These are phyloP conservation scores for Colletotrichum sp. DNA, from an alignment of 2,329 filamentous ascomycete species.

Conservation along the genomic window DNA sequence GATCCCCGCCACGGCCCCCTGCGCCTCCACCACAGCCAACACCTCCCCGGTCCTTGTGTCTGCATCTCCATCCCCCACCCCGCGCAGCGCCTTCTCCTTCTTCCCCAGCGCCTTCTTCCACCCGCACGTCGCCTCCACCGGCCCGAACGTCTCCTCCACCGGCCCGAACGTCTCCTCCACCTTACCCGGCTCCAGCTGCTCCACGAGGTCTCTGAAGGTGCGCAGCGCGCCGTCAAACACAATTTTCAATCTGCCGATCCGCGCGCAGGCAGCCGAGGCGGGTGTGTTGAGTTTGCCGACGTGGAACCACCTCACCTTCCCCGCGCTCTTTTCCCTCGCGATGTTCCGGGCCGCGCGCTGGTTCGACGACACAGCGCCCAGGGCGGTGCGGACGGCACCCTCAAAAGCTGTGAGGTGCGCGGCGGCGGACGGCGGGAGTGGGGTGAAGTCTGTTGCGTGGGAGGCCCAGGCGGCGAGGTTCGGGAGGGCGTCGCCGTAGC, in stretches of 20 bases:
- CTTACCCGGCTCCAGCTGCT: background rate
- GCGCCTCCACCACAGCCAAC: background rate
- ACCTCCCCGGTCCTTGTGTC: background rate
- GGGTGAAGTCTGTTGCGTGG: background rate
- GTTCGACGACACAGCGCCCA: background rate
- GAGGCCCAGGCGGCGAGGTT: background rate
- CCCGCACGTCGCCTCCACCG: background rate
- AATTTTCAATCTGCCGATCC: background rate
- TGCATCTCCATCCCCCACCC: background rate
- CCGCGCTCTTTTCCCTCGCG: background rate
- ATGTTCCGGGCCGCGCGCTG: background rate
- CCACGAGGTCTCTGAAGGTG: background rate
- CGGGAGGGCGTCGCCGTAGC: background rate
- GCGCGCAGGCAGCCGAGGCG: background rate
- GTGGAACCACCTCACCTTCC: background rate
- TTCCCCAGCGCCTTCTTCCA: background rate
- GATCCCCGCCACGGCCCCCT: background rate
- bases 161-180: background rate
- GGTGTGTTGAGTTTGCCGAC: background rate
- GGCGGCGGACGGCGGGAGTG: background rate
- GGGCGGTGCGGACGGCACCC: background rate
- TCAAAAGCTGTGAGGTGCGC: background rate
- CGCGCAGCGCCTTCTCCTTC: background rate
- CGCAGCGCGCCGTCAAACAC: background rate
- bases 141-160: background rate